Conservation (phyloP, 768 basidiomycete species). For the Leccinum subgranulosum region DNA sequence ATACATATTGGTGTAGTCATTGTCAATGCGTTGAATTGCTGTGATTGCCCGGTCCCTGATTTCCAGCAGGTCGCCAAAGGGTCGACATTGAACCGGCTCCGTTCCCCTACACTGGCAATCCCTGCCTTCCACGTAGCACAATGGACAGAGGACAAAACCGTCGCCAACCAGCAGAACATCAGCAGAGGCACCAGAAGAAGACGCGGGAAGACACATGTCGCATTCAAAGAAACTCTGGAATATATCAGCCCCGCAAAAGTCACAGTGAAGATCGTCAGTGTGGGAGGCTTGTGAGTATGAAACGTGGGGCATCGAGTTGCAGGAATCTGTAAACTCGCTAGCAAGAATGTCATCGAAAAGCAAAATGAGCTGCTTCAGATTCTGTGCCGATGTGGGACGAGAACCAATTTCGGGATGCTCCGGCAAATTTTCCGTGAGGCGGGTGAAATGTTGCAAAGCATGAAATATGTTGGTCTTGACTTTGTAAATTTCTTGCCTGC, state of each 20-base stretch:
- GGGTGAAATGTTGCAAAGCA: conserved; percentile 41
- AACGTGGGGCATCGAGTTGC: conserved; percentile 29
- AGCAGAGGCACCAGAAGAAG: conserved; percentile 9
- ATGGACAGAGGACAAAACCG: conserved; percentile 57
- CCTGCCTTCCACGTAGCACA: conserved; percentile 77
- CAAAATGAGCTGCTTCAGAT: conserved; percentile 37
- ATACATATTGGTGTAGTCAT: conserved; percentile 3
- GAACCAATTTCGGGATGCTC: neutral
- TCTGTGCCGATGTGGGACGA: conserved; percentile 4
- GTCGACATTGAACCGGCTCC: conserved; percentile 57
- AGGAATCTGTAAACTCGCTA: conserved; percentile 40
- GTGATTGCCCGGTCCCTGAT: conserved; percentile 40
- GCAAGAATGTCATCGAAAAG: conserved; percentile 52
- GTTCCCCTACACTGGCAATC: conserved; percentile 62
- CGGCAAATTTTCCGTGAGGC: conserved; percentile 5
- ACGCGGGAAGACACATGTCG: conserved; percentile 37
- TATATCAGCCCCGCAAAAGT: conserved; percentile 80
- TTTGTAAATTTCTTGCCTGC: conserved; percentile 73
- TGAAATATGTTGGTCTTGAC: conserved; percentile 65
- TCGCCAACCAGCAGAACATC: conserved; percentile 33
- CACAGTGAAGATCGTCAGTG: conserved; percentile 48
- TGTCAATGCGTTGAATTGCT: conserved; percentile 22
- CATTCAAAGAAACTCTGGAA: conserved; percentile 84
- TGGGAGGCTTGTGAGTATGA: conserved; percentile 21
- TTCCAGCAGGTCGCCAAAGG: conserved; percentile 44